phyloP scores from a whole-genome alignment of 2,329 filamentous ascomycete species.

The Xylaria sp. region DNA sequence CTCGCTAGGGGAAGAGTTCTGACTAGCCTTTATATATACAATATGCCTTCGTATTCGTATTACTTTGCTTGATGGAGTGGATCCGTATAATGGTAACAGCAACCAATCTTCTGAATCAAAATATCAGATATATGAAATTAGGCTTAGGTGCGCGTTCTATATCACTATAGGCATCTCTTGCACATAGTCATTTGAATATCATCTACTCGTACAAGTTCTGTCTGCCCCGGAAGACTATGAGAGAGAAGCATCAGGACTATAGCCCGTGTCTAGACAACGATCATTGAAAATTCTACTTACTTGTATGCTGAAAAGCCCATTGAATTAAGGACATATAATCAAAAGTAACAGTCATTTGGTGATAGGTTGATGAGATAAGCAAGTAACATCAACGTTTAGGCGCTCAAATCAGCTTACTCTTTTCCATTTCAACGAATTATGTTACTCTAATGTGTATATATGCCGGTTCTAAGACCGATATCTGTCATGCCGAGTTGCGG shows the following conservation, averaged over 20 bases:
- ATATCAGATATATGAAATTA: neutral
- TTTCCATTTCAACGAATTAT: neutral
- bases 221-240: neutral
- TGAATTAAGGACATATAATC: neutral
- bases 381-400: neutral
- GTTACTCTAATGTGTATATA: neutral
- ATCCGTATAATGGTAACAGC: too few species aligned
- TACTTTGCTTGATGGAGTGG: too few species aligned
- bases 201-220: neutral
- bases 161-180: neutral
- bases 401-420: constrained; percentile 1
- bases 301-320: neutral
- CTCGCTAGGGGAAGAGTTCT: too few species aligned
- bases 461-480: neutral
- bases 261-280: neutral
- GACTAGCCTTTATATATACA: too few species aligned
- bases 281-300: neutral
- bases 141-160: neutral
- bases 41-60: too few species aligned
- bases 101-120: neutral
- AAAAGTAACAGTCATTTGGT: neutral
- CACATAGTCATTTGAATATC: neutral
- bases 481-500: constrained; percentile 15
- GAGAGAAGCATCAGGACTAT: neutral
- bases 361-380: neutral